Base-by-base conservation (phyloP, 1,284 basidiomycete species). In the Trichosporon faecale region DNA sequence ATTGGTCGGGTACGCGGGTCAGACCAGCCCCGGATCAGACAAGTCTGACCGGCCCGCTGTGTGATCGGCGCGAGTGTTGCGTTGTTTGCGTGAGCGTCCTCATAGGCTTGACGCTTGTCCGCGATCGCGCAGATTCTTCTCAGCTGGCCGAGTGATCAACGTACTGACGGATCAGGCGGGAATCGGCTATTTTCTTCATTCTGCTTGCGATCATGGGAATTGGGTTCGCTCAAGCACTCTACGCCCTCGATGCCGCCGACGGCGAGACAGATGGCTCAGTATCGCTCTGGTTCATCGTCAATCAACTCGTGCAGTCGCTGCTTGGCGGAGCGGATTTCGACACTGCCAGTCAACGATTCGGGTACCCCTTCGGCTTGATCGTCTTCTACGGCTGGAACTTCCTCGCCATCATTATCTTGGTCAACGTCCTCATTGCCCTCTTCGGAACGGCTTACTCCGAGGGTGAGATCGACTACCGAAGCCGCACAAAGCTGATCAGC, bases 381-480 rank as follows among this genome's bases (percentile, higher is more conserved):
- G 85, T 98, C 27, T 97, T 89, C 83, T 96, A 97, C 81, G 91
- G 90, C 69, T 95, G 94, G 94, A 94, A 91, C 82, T 88, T 94
- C 63, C 86, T 90, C 55, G 91, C 93, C 0, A 90, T 89, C n/a
- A 87, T 98, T 69, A 89, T 98, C 73, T 87, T 98, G 67, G 88
- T 97, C 82, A 98, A 97, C 82, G 90, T 99, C 78, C 87, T 99
- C 76, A 94, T 99, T 76, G 98, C 96, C 12, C 85, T 98, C 76
- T 98, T 95, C 80, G 90, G 93, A 12, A 93, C 93, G 40, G 93
- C 94, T 0, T 95, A 95, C 79, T 88, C 89, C 16, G 92, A 93
- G 77, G n/a, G n/a, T n/a, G n/a, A n/a, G n/a, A n/a, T n/a, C n/a
- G n/a, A n/a, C n/a, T n/a, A n/a, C n/a, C n/a, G n/a, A n/a, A n/a